Conservation (phyloP, 306 rosid species). For the Ziziphus jujuba region DNA sequence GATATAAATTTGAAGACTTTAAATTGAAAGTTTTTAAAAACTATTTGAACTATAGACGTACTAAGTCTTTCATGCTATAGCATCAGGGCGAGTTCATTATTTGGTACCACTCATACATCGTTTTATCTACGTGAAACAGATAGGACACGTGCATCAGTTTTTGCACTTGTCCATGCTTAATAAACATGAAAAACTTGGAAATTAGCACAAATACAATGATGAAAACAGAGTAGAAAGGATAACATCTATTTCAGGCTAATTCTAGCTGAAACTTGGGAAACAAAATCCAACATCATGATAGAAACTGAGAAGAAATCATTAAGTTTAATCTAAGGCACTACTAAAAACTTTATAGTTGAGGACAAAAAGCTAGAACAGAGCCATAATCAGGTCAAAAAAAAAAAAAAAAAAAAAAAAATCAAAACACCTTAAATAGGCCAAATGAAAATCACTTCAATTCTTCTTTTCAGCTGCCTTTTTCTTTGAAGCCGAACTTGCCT, state of each 20-base stretch:
- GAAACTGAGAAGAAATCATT: neutral
- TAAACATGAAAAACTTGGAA: neutral
- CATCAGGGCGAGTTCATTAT: too few species aligned
- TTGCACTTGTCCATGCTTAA: neutral
- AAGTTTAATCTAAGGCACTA: neutral
- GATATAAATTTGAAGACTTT: too few species aligned
- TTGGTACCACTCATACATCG: too few species aligned
- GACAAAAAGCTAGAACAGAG: neutral
- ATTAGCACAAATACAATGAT: neutral
- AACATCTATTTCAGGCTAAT: neutral
- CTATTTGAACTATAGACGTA: too few species aligned
- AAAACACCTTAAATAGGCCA: neutral
- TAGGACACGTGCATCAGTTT: neutral
- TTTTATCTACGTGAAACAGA: too few species aligned
- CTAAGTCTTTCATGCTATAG: too few species aligned
- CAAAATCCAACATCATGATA: neutral
- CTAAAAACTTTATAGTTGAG: conserved; percentile 1
- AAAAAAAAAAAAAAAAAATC: too few species aligned
- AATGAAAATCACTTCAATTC: conserved; percentile 29
- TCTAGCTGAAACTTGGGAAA: neutral
- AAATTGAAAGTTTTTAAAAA: too few species aligned
- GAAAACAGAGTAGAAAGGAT: neutral
- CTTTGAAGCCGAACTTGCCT: conserved; percentile 62
- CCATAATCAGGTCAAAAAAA: neutral
- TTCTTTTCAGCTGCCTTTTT: conserved; percentile 63